Conservation (phyloP, 208 protist species). For the Trypanosoma lewisi region DNA sequence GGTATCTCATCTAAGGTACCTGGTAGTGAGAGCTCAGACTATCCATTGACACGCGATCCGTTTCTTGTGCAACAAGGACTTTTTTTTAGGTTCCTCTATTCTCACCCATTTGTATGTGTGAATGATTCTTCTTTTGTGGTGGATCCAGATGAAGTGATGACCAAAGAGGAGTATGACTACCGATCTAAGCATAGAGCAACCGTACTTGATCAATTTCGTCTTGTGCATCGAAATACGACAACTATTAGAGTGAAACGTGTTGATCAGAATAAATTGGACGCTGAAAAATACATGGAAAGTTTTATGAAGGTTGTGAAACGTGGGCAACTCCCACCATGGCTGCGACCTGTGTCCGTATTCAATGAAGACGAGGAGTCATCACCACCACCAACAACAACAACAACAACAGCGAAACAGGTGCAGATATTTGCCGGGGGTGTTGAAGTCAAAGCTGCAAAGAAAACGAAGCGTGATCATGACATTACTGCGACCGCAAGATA, state of each 20-base stretch:
- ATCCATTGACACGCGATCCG: slow-evolving; percentile 63
- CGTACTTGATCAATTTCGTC: slow-evolving; percentile 76
- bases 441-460: background rate
- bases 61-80: slow-evolving; percentile 87
- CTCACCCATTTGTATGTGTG: slow-evolving; percentile 63
- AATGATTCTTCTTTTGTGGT: slow-evolving; percentile 56
- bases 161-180: slow-evolving; percentile 65
- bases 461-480: slow-evolving; percentile 2
- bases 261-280: slow-evolving; percentile 46
- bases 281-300: slow-evolving; percentile 36
- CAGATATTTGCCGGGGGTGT: background rate
- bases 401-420: background rate
- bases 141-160: slow-evolving; percentile 76
- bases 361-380: background rate
- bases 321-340: slow-evolving; percentile 76
- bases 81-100: slow-evolving; percentile 69
- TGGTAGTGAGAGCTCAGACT: slow-evolving; percentile 25
- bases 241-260: slow-evolving; percentile 59
- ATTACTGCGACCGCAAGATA: slow-evolving; percentile 35
- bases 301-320: slow-evolving; percentile 73
- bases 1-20: background rate
- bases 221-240: slow-evolving; percentile 61
- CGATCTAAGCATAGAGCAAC: slow-evolving; percentile 53
- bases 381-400: background rate
- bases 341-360: slow-evolving; percentile 29